Evolutionary conservation across 2,329 filamentous ascomycete species (phyloP).

Genomic region (Penicillium rolfsii): DNA sequence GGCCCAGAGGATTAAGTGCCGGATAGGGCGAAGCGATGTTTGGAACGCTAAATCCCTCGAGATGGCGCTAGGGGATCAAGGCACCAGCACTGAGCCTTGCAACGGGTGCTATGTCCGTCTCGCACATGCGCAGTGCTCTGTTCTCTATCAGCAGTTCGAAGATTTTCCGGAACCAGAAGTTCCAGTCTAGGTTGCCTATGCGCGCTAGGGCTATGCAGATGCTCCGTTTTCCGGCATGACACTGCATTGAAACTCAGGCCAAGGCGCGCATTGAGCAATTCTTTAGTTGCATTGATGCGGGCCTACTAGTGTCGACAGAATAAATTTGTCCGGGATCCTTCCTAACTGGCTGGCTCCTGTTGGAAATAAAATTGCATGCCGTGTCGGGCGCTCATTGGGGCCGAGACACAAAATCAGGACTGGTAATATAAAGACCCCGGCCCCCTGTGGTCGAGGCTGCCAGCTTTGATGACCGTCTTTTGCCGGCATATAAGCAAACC

Average conservation of each 20-base stretch:
- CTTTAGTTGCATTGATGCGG: not conserved
- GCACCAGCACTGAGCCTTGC: not conserved
- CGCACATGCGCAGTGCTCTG: constrained; percentile 6
- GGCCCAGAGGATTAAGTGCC: constrained; percentile 11
- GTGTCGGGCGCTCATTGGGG: constrained; percentile 22
- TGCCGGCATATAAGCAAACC: constrained; percentile 2
- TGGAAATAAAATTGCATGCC: constrained; percentile 14
- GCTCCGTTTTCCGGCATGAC: constrained; percentile 12
- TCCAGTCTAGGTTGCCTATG: constrained; percentile 13
- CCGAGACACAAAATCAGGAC: not conserved
- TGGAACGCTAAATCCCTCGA: constrained; percentile 24
- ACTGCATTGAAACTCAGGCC: constrained; percentile 6
- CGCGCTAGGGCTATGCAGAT: constrained; percentile 11
- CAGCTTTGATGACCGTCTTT: not conserved
- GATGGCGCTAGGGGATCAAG: constrained; percentile 14
- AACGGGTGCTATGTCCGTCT: constrained; percentile 12
- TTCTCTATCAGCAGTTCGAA: constrained; percentile 2
- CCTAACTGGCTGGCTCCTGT: constrained; percentile 6
- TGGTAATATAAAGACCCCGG: constrained; percentile 2
- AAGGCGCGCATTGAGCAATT: constrained; percentile 3
- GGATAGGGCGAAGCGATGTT: constrained; percentile 12
- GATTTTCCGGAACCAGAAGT: constrained; percentile 10
- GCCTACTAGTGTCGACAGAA: not conserved
- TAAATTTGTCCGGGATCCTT: not conserved
- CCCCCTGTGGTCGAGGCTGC: not conserved